Conservation (phyloP, 2,329 filamentous ascomycete genomes). For the Aspergillus bombycis region DNA sequence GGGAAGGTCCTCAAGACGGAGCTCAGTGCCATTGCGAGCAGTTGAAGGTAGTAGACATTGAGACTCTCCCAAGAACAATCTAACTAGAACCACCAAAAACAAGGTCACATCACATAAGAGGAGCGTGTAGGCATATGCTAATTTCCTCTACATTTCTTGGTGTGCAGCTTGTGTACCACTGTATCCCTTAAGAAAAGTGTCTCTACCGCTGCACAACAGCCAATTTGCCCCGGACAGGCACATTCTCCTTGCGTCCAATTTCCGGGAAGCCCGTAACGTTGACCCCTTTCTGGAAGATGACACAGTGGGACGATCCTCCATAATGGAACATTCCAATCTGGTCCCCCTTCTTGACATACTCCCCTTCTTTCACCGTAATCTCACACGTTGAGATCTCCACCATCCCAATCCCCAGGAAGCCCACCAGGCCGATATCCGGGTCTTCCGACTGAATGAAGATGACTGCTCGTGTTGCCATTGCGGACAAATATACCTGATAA, state of each 20-base stretch:
- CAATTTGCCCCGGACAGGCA: not conserved
- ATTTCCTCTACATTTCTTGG: too few species aligned
- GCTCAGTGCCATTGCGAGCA: not conserved
- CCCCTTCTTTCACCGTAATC: slow-evolving; percentile 65
- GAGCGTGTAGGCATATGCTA: too few species aligned
- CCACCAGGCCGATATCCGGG: slow-evolving; percentile 63
- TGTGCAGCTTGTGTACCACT: too few species aligned
- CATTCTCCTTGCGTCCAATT: not conserved
- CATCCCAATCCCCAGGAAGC: slow-evolving; percentile 68
- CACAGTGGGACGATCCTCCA: slow-evolving; percentile 57
- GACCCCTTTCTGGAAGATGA: not conserved
- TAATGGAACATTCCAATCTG: slow-evolving; percentile 76
- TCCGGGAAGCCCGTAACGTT: not conserved
- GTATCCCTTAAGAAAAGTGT: too few species aligned
- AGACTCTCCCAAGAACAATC: too few species aligned
- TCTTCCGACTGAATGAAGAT: slow-evolving; percentile 71
- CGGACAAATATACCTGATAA: slow-evolving; percentile 60
- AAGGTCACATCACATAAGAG: too few species aligned
- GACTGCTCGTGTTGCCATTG: slow-evolving; percentile 66
- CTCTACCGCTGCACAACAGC: not conserved
- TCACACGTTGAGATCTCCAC: slow-evolving; percentile 72
- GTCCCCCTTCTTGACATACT: slow-evolving; percentile 67
- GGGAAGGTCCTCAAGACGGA: slow-evolving; percentile 65
- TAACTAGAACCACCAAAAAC: too few species aligned
- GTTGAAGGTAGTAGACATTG: too few species aligned